phyloP scores from a whole-genome alignment of 1,139 yeast species.

The Kodamaea derodonti region DNA sequence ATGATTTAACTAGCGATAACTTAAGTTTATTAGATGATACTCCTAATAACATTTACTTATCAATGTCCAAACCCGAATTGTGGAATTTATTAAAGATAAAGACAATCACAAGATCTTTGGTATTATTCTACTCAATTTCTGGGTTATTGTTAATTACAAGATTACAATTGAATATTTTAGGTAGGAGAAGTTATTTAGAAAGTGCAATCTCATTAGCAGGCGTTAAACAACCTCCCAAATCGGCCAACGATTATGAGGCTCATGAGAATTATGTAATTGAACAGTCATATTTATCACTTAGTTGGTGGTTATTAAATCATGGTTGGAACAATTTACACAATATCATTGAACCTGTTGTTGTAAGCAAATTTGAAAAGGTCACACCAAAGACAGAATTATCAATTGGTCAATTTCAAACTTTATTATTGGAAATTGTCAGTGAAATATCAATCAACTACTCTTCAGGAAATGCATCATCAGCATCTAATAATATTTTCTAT shows the following conservation, averaged over 20 bases:
- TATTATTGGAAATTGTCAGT: constrained; percentile 15
- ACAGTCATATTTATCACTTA: constrained; percentile 79
- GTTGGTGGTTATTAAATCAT: constrained; percentile 91
- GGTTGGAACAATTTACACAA: constrained; percentile 69
- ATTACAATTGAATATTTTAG: constrained; percentile 81
- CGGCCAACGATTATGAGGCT: constrained; percentile 11
- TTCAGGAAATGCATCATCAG: constrained; percentile 2
- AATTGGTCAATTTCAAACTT: constrained; percentile 49
- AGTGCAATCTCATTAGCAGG: constrained; percentile 70
- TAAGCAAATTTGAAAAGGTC: constrained; percentile 55
- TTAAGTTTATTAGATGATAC: constrained; percentile 31
- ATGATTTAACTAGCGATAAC: constrained; percentile 37
- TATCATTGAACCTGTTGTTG: constrained; percentile 55
- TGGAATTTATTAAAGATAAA: constrained; percentile 82
- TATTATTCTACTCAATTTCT: constrained; percentile 66
- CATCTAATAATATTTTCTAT: constrained; percentile 20
- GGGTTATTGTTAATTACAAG: constrained; percentile 73
- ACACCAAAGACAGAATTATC: constrained; percentile 73
- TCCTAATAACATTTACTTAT: constrained; percentile 22
- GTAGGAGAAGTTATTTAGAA: constrained; percentile 79
- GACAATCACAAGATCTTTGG: constrained; percentile 69
- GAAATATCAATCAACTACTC: constrained; percentile 16
- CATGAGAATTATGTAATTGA: constrained; percentile 54
- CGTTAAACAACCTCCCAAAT: constrained; percentile 19
- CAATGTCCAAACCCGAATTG: constrained; percentile 65